A percentile compares a stretch with the other conserved stretches of the same genome.
phyloP scores from a whole-genome alignment of 805 yeast genomes.

The Groenewaldozyma tartarivorans region DNA sequence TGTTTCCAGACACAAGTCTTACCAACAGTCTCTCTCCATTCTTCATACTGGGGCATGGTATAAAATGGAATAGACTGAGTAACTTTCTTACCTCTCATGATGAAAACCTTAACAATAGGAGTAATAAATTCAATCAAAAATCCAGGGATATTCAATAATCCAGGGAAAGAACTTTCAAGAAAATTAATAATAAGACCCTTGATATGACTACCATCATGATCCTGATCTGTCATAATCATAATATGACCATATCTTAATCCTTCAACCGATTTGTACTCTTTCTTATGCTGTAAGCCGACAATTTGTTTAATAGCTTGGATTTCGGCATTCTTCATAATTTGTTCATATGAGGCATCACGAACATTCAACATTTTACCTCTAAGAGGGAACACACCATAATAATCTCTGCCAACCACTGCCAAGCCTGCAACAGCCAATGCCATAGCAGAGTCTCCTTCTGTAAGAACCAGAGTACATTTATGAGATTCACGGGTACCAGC shows the following conservation, averaged over 20 bases:
- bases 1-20: constrained; percentile 69
- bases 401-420: constrained; percentile 90
- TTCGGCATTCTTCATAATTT: constrained; percentile 84
- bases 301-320: constrained; percentile 92
- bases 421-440: constrained; percentile 88
- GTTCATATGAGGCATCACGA: constrained; percentile 95
- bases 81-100: constrained; percentile 40
- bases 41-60: constrained; percentile 91
- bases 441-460: constrained; percentile 96
- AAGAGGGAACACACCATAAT: constrained; percentile 89
- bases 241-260: constrained; percentile 88
- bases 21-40: constrained; percentile 85
- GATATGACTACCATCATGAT: constrained; percentile 98
- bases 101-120: constrained; percentile 86
- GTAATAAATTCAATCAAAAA: constrained; percentile 90
- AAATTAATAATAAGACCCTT: constrained; percentile 92
- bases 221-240: constrained; percentile 99
- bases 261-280: constrained; percentile 61
- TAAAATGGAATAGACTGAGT: constrained; percentile 60
- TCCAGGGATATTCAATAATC: constrained; percentile 80
- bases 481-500: constrained; percentile 93
- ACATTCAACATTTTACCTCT: constrained; percentile 94
- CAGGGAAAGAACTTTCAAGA: constrained; percentile 89
- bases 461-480: constrained; percentile 83
- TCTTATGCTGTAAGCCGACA: constrained; percentile 91